Evolutionary conservation across 768 basidiomycete species (phyloP), one percentile per base, ranked within the genome.

Genomic region (Kwoniella bestiolae): DNA sequence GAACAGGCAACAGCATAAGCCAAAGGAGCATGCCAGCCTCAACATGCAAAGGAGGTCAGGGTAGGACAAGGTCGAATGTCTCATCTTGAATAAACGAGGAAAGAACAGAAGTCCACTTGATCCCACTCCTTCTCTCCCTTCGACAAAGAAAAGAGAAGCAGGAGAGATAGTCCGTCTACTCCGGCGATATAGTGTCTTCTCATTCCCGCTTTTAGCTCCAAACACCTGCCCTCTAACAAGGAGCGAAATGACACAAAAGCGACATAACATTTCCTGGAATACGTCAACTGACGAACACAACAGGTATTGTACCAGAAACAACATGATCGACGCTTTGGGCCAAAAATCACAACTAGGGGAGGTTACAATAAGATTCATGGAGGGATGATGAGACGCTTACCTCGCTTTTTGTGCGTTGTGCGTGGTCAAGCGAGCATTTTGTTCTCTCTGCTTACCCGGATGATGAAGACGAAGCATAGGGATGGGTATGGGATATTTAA

Each of bases 241-340:
- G 38, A 41, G 5, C 7, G 38, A 41, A n/a, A n/a, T n/a, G n/a
- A n/a, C n/a, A n/a, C n/a, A n/a, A n/a, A n/a, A n/a, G n/a, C 38
- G 12, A 41, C 38, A 0, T 41, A 2, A 11, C n/a, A n/a, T 41
- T 41, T 41, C 38, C 38, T 41, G 38, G 38, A 47, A n/a, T 47
- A 47, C 11, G 18, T 25, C 46, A n/a, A 21, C 26, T 21, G 14
- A 25, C 50, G 12, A 26, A 26, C 21, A 6, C 3, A 32, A 12
- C n/a, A 21, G 29, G 21, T 31, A 51, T 51, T 51, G 50, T 51
- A 51, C 26, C 12, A 26, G 50, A 51, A 51, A 51, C 50, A 29
- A 7, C 26, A 14, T 21, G 52, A 55, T 55, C 52, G 52, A 55
- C 52, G 52, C 52, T 55, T 55, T 55, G 52, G 21, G 52, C 52